Percentiles rank a stretch among this genome's conserved stretches.
These are phyloP conservation scores for Malus orientalis DNA, from an alignment of 306 rosid species.

Conservation along the genomic window DNA sequence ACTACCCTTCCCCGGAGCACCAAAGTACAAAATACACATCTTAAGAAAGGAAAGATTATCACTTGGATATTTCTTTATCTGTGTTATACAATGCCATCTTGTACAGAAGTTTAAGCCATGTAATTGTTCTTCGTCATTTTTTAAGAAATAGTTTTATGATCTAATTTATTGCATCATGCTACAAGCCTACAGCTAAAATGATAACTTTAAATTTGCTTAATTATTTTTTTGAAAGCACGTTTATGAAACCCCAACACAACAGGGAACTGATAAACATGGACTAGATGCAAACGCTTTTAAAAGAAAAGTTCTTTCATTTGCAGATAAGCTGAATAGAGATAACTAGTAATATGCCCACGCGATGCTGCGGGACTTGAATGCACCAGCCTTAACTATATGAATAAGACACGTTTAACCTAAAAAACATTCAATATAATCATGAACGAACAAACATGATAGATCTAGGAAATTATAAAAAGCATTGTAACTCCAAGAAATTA, in stretches of 20 bases:
- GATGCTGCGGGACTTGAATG: too few species aligned
- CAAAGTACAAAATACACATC: background rate
- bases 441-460: too few species aligned
- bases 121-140: too few species aligned
- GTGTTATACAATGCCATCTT: background rate
- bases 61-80: background rate
- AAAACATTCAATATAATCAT: too few species aligned
- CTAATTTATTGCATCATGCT: background rate
- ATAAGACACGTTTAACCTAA: too few species aligned
- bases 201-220: too few species aligned
- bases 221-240: too few species aligned
- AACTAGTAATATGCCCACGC: background rate
- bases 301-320: background rate
- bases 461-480: too few species aligned
- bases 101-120: background rate
- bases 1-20: background rate
- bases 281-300: background rate
- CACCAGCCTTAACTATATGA: too few species aligned
- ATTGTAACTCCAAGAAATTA: too few species aligned
- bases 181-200: background rate
- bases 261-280: background rate
- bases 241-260: background rate
- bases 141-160: background rate
- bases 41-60: background rate
- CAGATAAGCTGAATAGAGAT: background rate